Conservation (phyloP, 805 yeast species). For the Lipomyces japonicus region DNA sequence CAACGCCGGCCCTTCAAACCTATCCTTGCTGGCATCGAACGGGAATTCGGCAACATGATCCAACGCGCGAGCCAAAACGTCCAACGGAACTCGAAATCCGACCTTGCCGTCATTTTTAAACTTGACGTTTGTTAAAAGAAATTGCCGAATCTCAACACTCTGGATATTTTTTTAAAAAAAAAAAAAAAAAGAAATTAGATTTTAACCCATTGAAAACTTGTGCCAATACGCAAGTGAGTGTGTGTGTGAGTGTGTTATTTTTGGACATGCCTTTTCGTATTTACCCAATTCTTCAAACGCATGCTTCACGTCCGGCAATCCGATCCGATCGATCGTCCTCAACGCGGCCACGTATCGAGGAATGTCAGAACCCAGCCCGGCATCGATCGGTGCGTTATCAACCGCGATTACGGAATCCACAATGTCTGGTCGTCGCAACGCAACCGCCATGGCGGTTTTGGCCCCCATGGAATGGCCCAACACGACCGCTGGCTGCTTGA, state of each 20-base stretch:
- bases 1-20: conserved; percentile 69
- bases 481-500: conserved; percentile 36
- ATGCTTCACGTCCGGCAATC: conserved; percentile 53
- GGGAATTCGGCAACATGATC: conserved; percentile 77
- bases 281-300: conserved; percentile 61
- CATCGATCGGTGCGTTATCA: conserved; percentile 84
- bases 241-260: not conserved
- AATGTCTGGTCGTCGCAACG: conserved; percentile 59
- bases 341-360: conserved; percentile 63
- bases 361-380: conserved; percentile 56
- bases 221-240: not conserved
- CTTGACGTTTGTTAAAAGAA: conserved; percentile 65
- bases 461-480: conserved; percentile 68
- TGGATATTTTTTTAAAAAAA: conserved; percentile 31
- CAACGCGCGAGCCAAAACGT: conserved; percentile 60
- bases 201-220: not conserved
- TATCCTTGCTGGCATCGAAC: conserved; percentile 49
- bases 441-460: conserved; percentile 84
- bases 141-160: conserved; percentile 61
- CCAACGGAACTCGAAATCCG: conserved; percentile 65
- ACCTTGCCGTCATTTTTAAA: conserved; percentile 42
- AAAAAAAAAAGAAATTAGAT: too few species aligned
- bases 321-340: conserved; percentile 50
- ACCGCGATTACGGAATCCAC: conserved; percentile 67
- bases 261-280: conserved; percentile 45